These are phyloP conservation scores for Chamaenerion angustifolium DNA, from an alignment of 345 rosid species.

Conservation along the genomic window DNA sequence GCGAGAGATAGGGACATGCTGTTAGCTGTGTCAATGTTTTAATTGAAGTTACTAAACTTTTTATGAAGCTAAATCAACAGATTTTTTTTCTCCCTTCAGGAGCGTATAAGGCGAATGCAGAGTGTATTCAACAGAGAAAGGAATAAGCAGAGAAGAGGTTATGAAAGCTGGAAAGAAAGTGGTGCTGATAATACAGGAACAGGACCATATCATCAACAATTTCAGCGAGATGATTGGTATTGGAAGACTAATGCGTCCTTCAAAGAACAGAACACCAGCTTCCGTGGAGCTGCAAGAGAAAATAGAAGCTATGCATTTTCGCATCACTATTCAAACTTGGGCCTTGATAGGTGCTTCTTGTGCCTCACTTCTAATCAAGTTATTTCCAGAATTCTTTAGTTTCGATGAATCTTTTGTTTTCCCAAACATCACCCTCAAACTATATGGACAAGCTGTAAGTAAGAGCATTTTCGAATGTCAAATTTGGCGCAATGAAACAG, in stretches of 20 bases:
- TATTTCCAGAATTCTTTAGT: not conserved
- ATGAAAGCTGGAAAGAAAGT: constrained; percentile 74
- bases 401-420: no score
- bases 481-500: no score
- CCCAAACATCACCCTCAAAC: not conserved
- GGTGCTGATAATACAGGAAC: constrained; percentile 17
- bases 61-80: not conserved
- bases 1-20: no score
- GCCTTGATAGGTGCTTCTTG: constrained; percentile 65
- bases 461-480: no score
- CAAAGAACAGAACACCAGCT: constrained; percentile 47
- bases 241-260: constrained; percentile 78
- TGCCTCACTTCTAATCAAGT: not conserved
- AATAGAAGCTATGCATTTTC: constrained; percentile 49
- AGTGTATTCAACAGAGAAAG: constrained; percentile 90
- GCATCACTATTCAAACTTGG: constrained; percentile 81
- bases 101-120: constrained; percentile 94
- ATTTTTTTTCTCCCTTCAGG: constrained; percentile 25
- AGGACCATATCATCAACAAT: constrained; percentile 57
- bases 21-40: not conserved
- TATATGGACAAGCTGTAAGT: no score
- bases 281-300: constrained; percentile 44
- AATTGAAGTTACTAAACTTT: not conserved
- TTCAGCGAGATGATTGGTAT: constrained; percentile 96
- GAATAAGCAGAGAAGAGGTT: constrained; percentile 52